Percentiles rank a stretch among this genome's conserved stretches.
Conservation (phyloP, 2,329 filamentous ascomycete genomes). For the Fusarium oxysporum region DNA sequence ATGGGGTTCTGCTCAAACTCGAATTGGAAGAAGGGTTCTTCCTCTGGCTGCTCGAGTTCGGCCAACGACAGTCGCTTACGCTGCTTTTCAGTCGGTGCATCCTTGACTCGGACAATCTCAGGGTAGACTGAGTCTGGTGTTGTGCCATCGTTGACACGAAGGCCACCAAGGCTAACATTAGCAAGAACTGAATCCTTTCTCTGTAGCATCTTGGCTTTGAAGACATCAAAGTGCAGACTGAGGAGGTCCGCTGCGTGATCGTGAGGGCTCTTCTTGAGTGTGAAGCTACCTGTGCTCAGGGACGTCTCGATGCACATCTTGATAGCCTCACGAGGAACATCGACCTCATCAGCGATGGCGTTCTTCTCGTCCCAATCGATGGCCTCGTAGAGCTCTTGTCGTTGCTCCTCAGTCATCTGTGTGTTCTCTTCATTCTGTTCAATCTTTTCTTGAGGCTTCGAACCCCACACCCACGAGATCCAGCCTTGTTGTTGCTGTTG, state of each 20-base stretch:
- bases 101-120: slow-evolving; percentile 96
- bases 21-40: slow-evolving; percentile 90
- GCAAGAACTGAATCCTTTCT: slow-evolving; percentile 90
- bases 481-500: slow-evolving; percentile 84
- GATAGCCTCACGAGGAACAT: slow-evolving; percentile 89
- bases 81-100: slow-evolving; percentile 69
- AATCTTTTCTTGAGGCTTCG: slow-evolving; percentile 72
- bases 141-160: slow-evolving; percentile 95
- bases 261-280: slow-evolving; percentile 78
- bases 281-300: slow-evolving; percentile 96
- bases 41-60: slow-evolving; percentile 63
- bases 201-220: slow-evolving; percentile 89
- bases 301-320: slow-evolving; percentile 94
- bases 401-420: slow-evolving; percentile 93
- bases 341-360: slow-evolving; percentile 85
- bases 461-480: slow-evolving; percentile 92
- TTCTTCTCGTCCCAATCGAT: slow-evolving; percentile 99
- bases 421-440: slow-evolving; percentile 76
- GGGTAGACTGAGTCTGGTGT: slow-evolving; percentile 91
- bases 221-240: slow-evolving; percentile 92
- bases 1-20: slow-evolving; percentile 95
- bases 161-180: slow-evolving; percentile 89
- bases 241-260: slow-evolving; percentile 81
- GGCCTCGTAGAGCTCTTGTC: slow-evolving; percentile 94
- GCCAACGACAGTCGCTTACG: slow-evolving; percentile 63